Evolutionary conservation across 106 monocot genomes (phyloP), one percentile per base, ranked within the genome.

Genomic region (Platanthera zijinensis): DNA sequence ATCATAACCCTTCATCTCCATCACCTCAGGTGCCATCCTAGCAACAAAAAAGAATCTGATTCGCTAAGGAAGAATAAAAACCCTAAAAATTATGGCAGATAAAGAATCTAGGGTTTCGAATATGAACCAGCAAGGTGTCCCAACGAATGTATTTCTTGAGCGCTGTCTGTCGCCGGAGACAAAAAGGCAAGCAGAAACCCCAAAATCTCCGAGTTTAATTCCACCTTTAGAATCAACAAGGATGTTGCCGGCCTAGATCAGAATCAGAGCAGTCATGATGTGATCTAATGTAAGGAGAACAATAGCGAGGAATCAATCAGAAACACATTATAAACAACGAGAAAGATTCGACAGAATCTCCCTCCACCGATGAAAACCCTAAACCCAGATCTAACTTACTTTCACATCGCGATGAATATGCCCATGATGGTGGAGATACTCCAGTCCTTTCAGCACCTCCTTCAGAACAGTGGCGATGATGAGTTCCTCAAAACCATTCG

Each of bases 381-480:
- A 19, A 61, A 61, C 21, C 21, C 59, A 6, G 21, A 61, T 7
- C 7, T 61, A 61, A 32, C 46, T 74, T 80, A 92, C 99, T 91
- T 99, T 99, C 5, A 99, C 88, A 87, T 99, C 99, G 8, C 99
- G 84, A 78, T 99, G 99, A 71, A 99, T 99, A 67, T 92, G 92
- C 6, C 99, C 99, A 70, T 90, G 89, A 52, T 78, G 86, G 78
- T 99, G 99, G 72, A 99, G 92, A 83, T 99, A 99, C 47, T 84
- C 92, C 39, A 99, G 79, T 1, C 84, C 94, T 85, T 87, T 94
- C 15, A 99, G 75, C 48, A 84, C 90, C 75, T 94, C 99, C 51
- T 85, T 85, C 54, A 99, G 73, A 9, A 99, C 17, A 19, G 87
- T 90, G 69, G 92, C 92, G 68, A 99, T 99, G 67, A 94, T 77